Conservation (phyloP, 2,329 filamentous ascomycete species). For the Curvularia hawaiiensis region DNA sequence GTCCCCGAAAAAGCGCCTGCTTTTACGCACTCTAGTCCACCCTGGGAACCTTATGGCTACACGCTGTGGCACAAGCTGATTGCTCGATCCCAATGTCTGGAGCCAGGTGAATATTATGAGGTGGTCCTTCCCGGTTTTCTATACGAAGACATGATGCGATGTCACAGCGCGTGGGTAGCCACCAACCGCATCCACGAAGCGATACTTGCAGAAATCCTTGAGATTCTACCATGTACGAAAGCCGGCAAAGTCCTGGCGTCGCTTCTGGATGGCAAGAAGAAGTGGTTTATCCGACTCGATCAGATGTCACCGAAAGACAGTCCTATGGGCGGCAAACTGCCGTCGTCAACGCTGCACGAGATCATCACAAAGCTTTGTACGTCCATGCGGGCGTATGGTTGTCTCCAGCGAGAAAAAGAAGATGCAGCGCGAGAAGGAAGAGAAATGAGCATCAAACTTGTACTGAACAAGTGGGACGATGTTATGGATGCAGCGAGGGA, state of each 20-base stretch:
- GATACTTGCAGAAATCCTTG: slow-evolving; percentile 9
- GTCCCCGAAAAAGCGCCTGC: slow-evolving; percentile 5
- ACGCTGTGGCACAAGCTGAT: slow-evolving; percentile 52
- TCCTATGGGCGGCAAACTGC: slow-evolving; percentile 2
- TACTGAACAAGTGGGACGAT: slow-evolving; percentile 51
- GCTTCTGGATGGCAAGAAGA: slow-evolving; percentile 11
- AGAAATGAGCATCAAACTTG: slow-evolving; percentile 36
- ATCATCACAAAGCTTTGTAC: slow-evolving; percentile 44
- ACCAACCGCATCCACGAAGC: not conserved
- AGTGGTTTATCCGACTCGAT: slow-evolving; percentile 51
- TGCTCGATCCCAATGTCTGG: slow-evolving; percentile 41
- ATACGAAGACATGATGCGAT: slow-evolving; percentile 39
- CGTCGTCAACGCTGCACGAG: not conserved
- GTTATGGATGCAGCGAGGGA: slow-evolving; percentile 48
- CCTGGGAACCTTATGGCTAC: slow-evolving; percentile 47
- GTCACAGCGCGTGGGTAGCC: slow-evolving; percentile 12
- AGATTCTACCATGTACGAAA: slow-evolving; percentile 5
- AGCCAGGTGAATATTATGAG: slow-evolving; percentile 25
- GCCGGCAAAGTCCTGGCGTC: slow-evolving; percentile 5
- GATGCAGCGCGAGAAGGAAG: slow-evolving; percentile 26
- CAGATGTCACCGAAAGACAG: slow-evolving; percentile 53
- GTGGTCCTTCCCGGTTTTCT: slow-evolving; percentile 23
- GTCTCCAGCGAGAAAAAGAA: slow-evolving; percentile 28
- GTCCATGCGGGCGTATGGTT: slow-evolving; percentile 46
- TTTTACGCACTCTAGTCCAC: slow-evolving; percentile 21